phyloP scores from a whole-genome alignment of 495 filamentous ascomycete genomes.

The Talaromyces wortmannii region DNA sequence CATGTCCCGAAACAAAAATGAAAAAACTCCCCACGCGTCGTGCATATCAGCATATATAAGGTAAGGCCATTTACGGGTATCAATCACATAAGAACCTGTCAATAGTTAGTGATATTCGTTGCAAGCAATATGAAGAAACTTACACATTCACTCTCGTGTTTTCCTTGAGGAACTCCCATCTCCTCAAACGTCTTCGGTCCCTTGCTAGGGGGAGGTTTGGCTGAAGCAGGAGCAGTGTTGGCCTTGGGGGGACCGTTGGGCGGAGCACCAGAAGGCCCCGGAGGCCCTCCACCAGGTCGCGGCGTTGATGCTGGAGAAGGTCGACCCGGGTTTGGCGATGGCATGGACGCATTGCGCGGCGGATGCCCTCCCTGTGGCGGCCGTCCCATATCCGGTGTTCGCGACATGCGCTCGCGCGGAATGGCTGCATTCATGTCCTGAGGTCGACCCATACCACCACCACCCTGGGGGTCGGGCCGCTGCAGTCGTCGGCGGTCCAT shows the following conservation, averaged over 20 bases:
- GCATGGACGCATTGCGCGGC: background rate
- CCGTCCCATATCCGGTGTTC: background rate
- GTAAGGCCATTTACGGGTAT: slow-evolving; percentile 29
- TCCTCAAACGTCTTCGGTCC: slow-evolving; percentile 97
- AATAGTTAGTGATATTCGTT: slow-evolving; percentile 16
- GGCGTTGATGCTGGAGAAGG: slow-evolving; percentile 13
- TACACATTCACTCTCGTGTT: slow-evolving; percentile 86
- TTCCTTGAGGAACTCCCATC: slow-evolving; percentile 84
- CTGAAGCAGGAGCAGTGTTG: slow-evolving; percentile 12
- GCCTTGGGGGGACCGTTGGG: slow-evolving; percentile 22
- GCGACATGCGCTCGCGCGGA: slow-evolving; percentile 9
- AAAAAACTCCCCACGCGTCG: slow-evolving; percentile 3
- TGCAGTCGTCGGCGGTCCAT: slow-evolving; percentile 25
- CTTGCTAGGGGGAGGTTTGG: slow-evolving; percentile 50
- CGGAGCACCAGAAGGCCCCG: slow-evolving; percentile 5
- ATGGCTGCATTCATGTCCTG: slow-evolving; percentile 15
- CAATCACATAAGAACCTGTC: slow-evolving; percentile 60
- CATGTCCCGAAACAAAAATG: background rate
- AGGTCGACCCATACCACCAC: slow-evolving; percentile 16
- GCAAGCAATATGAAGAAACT: slow-evolving; percentile 29
- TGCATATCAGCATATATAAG: slow-evolving; percentile 3
- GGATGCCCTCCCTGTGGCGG: background rate
- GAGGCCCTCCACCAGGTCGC: slow-evolving; percentile 12
- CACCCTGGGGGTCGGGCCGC: slow-evolving; percentile 8
- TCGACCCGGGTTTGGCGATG: background rate